Base-by-base conservation (phyloP, 2,329 filamentous ascomycete species). In the Cladophialophora psammophila region DNA sequence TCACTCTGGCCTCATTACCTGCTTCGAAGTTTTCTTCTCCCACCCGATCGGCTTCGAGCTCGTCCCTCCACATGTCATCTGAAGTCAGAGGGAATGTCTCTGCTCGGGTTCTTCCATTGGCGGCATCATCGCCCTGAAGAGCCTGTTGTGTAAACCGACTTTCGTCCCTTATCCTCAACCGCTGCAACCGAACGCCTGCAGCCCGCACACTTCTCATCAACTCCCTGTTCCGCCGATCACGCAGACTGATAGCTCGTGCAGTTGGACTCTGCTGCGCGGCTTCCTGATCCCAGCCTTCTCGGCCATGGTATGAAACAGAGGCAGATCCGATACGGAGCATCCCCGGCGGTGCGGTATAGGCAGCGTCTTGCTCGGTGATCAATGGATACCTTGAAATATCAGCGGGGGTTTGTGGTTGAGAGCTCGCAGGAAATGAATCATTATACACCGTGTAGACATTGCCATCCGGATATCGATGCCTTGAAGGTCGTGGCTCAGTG, bases 321-420 rank as follows among this genome's bases (percentile, higher is more conserved):
- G 35, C 31, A 13, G 55, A 36, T 20, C 55, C 60, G 38, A 35
- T 18, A 52, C 45, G 66, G 32, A 68, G n/a, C 64, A 69, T 69
- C 10, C 71, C 71, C 5, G 69, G 71, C 4, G 71, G 69, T 3
- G 70, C 70, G 5, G 72, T 72, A 52, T 74, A 73, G 6, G 71
- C 70, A 13, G 68, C 70, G 26, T 69, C 65, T 52, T 66, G 60
- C 42, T 70, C 69, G 4, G 66, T 71, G 45, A 72, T 45, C 13
- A 66, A 57, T 2, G 35, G 68, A 20, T 63, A 38, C 56, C 70
- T 62, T 15, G 63, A 56, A 15, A 72, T 66, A 52, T 74, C 71
- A 5, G 70, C 70, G 15, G 72, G 72, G n/a, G 71, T 74, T 48
- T 71, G 71, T 18, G 72, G 72, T 38, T 73, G 72, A 26, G 60